phyloP scores from a whole-genome alignment of 805 yeast genomes.

The Candida dajiaensis region DNA sequence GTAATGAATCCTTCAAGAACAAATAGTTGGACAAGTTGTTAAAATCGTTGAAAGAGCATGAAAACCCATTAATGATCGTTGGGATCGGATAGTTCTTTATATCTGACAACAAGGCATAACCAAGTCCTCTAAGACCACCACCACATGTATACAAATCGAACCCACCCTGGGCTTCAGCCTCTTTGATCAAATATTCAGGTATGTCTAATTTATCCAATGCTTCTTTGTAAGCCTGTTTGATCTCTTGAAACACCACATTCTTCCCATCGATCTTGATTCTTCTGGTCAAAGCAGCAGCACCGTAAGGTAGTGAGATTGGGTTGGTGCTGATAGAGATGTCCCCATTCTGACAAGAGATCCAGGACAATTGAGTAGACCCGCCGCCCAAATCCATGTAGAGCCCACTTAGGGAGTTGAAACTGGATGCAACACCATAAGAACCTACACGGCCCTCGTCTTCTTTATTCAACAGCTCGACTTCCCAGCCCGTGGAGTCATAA shows the following conservation, averaged over 20 bases:
- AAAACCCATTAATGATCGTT: constrained; percentile 63
- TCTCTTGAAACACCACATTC: constrained; percentile 45
- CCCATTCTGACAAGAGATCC: constrained; percentile 58
- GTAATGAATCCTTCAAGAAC: constrained; percentile 42
- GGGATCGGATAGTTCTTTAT: constrained; percentile 60
- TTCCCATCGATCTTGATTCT: constrained; percentile 47
- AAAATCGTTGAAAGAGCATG: constrained; percentile 49
- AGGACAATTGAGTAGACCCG: constrained; percentile 61
- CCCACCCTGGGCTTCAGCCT: constrained; percentile 53
- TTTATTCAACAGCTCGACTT: constrained; percentile 51
- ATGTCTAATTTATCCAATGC: constrained; percentile 47
- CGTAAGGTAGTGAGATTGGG: constrained; percentile 66
- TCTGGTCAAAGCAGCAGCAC: constrained; percentile 62
- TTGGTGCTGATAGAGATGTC: constrained; percentile 45
- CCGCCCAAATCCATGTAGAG: constrained; percentile 72
- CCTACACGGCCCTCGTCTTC: constrained; percentile 65
- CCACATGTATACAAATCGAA: constrained; percentile 63
- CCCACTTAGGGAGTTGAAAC: constrained; percentile 62
- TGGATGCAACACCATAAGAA: constrained; percentile 69
- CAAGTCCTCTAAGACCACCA: constrained; percentile 69
- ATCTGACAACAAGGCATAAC: constrained; percentile 49
- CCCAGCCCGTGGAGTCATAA: constrained; percentile 58
- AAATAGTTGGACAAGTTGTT: constrained; percentile 45
- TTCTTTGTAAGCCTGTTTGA: constrained; percentile 41
- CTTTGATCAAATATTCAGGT: constrained; percentile 44